phyloP scores from a whole-genome alignment of 140 eudicot species.

The Anethum foeniculum region DNA sequence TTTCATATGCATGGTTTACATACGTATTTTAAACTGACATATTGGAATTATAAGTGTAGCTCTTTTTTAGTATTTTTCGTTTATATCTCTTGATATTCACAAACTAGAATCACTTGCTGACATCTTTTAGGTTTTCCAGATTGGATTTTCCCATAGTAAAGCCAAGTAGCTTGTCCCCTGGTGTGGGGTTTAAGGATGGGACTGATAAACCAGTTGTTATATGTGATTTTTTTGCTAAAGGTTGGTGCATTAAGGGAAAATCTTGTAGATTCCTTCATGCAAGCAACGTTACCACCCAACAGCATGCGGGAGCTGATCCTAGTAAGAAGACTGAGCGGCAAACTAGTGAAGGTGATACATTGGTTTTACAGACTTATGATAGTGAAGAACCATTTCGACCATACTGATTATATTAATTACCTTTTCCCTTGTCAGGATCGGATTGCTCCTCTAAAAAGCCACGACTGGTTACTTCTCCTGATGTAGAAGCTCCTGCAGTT shows the following conservation, averaged over 20 bases:
- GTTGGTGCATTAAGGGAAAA: conserved; percentile 96
- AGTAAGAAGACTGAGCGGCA: conserved; percentile 24
- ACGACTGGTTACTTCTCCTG: neutral
- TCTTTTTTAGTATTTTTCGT: conserved; percentile 1
- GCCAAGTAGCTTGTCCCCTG: conserved; percentile 53
- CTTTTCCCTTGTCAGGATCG: conserved; percentile 36
- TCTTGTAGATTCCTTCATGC: conserved; percentile 80
- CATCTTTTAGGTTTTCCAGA: conserved; percentile 51
- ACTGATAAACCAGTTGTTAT: conserved; percentile 48
- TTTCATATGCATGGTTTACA: conserved; percentile 10
- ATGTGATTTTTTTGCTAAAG: conserved; percentile 76
- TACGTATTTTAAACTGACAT: conserved; percentile 3
- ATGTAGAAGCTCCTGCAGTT: neutral
- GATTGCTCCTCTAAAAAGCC: conserved; percentile 16
- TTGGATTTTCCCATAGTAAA: conserved; percentile 40
- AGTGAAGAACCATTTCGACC: conserved; percentile 1
- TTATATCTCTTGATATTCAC: conserved; percentile 10
- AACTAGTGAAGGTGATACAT: conserved; percentile 39
- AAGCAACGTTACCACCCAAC: conserved; percentile 26
- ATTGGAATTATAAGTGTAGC: conserved; percentile 15
- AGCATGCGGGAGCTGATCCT: conserved; percentile 27
- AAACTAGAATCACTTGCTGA: conserved; percentile 30
- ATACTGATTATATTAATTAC: conserved; percentile 16
- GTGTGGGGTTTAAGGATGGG: conserved; percentile 27
- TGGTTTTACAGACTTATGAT: conserved; percentile 11